Evolutionary conservation across 1,284 basidiomycete genomes (phyloP), one percentile per base, ranked within the genome.

Genomic region (Ceratobasidium sp.): DNA sequence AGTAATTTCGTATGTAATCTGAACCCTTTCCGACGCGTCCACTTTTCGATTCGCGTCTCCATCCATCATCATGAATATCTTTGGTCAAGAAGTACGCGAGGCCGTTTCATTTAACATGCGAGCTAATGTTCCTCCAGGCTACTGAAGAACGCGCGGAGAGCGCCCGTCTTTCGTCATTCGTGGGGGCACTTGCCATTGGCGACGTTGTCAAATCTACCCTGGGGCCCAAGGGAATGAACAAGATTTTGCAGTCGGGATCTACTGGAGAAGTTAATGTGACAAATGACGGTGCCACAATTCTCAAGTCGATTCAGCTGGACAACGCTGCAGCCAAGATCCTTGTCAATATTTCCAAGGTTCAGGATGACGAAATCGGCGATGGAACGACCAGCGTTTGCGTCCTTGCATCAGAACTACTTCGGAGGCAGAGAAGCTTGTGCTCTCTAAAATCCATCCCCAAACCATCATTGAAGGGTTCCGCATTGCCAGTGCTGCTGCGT

Each of bases 261-360:
- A 89, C 91, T 0, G 95, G 94, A 35, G 93, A 96, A 47, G 93
- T 99, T 75, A 96, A 90, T 70, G 96, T 99, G 68, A 99, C 97
- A 17, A 99, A 99, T 80, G 97, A 99, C 79, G 97, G 97, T 17
- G 97, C 97, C 1, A 99, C 97, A 52, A 99, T 99, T 76, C 86
- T 99, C 73, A 98, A 97, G 79, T 90, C 93, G 65, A 98, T 99
- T 76, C 92, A 95, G 75, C 88, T 99, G 73, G 97, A 99, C 82
- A 99, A 99, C 78, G 93, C 97, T 1, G 96, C 97, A 0, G 97
- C 97, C 64, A 99, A 99, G 84, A 98, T 99, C 77, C 86, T 99
- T 64, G 97, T 99, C 77, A 98, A 99, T 81, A 99, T 99, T 78
- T 96, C 94, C n/a, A 99, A 99, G 79, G 96, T 98, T 17, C 97